Conservation (phyloP, 1,284 basidiomycete species). For the Blastosporella zonata region DNA sequence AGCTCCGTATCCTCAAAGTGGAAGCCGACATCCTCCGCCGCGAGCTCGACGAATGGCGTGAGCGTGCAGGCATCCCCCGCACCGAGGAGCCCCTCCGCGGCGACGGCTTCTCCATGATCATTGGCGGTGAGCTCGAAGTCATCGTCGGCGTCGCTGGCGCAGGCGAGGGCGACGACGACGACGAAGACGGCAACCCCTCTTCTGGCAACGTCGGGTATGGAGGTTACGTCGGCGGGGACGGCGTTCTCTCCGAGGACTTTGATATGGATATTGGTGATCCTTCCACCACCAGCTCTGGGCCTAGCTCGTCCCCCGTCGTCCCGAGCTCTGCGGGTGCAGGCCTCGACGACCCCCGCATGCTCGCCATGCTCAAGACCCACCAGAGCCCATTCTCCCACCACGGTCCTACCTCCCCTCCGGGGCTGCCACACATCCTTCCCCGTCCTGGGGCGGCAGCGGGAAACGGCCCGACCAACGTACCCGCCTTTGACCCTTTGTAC, state of each 20-base stretch:
- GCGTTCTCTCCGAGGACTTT: constrained; percentile 12
- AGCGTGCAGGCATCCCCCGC: constrained; percentile 63
- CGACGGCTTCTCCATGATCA: constrained; percentile 67
- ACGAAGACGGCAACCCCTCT: constrained; percentile 28
- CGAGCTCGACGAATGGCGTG: constrained; percentile 87
- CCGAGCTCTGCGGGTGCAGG: neutral
- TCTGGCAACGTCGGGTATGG: constrained; percentile 29
- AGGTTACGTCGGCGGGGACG: constrained; percentile 17
- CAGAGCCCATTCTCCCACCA: constrained; percentile 26
- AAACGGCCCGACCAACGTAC: constrained; percentile 27
- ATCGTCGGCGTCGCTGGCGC: constrained; percentile 50
- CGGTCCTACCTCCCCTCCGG: constrained; percentile 15
- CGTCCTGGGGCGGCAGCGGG: constrained; percentile 19
- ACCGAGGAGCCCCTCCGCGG: constrained; percentile 67
- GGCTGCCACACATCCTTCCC: constrained; percentile 27
- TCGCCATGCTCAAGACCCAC: constrained; percentile 23
- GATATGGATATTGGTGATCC: constrained; percentile 29
- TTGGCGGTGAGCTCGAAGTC: constrained; percentile 67
- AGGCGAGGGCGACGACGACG: constrained; percentile 30
- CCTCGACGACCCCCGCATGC: constrained; percentile 18
- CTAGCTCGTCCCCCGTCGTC: constrained; percentile 20
- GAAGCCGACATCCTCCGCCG: constrained; percentile 80
- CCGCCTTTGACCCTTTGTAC: constrained; percentile 26
- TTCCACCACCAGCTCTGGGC: constrained; percentile 17
- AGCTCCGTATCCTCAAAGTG: constrained; percentile 57